A percentile compares a stretch with the other conserved stretches of the same genome.
Evolutionary conservation across 306 rosid species (phyloP).

Genomic region (Vigna trinervia): DNA sequence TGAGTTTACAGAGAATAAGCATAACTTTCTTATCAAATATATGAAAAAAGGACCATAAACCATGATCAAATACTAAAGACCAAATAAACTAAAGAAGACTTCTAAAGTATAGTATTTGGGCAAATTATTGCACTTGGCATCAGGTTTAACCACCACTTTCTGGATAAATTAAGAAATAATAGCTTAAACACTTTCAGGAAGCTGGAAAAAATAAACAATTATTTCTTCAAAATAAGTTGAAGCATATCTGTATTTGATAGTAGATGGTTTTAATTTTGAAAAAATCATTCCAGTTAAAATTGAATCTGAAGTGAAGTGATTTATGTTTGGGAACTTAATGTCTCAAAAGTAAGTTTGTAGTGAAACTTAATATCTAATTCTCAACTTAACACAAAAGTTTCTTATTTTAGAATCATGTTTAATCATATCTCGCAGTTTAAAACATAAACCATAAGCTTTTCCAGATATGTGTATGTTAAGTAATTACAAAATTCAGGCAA

Average conservation of each 20-base stretch:
- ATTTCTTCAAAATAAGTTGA: not conserved
- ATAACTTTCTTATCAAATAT: slow-evolving; percentile 18
- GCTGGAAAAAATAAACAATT: not conserved
- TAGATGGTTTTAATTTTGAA: slow-evolving; percentile 3
- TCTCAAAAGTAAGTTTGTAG: not conserved
- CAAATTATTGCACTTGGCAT: not conserved
- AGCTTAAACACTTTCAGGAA: not conserved
- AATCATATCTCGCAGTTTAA: not conserved
- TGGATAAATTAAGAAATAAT: not conserved
- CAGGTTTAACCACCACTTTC: not conserved
- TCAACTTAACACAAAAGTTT: not conserved
- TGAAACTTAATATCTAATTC: not conserved
- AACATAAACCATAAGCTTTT: not conserved
- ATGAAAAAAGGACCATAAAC: slow-evolving; percentile 37
- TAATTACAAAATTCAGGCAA: not conserved
- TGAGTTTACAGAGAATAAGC: not conserved
- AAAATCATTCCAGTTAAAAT: not conserved
- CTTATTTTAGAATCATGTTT: not conserved
- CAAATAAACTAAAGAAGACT: slow-evolving; percentile 30
- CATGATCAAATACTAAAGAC: slow-evolving; percentile 21
- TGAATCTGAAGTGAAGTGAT: not conserved
- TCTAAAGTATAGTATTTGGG: not conserved
- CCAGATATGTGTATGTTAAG: not conserved
- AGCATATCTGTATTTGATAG: not conserved
- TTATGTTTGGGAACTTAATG: not conserved